These are phyloP conservation scores for Agapanthus africanus DNA, from an alignment of 106 monocot species.

Conservation along the genomic window DNA sequence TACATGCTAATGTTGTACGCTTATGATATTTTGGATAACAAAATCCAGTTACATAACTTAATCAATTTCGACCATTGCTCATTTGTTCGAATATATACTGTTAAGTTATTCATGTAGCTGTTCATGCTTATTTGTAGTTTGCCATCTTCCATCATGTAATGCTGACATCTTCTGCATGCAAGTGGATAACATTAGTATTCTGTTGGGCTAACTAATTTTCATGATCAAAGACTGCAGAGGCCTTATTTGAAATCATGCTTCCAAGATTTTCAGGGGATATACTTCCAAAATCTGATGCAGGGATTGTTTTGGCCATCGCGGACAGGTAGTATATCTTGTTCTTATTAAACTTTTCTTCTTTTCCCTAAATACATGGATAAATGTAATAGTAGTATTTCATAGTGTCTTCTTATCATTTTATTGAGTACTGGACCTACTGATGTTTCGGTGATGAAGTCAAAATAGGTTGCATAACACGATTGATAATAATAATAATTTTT, in stretches of 20 bases:
- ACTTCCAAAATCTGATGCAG: constrained; percentile 87
- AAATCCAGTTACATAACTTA: background rate
- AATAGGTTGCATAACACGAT: background rate
- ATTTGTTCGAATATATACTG: background rate
- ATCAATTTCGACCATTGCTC: background rate
- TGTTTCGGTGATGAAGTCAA: background rate
- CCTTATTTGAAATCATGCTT: constrained; percentile 82
- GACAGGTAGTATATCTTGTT: constrained; percentile 50
- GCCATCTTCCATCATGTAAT: too few relatives aligned
- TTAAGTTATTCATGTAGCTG: background rate
- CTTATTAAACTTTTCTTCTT: background rate
- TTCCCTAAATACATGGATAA: background rate
- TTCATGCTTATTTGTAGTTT: background rate
- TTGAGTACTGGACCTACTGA: too few relatives aligned
- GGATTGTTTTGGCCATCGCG: constrained; percentile 71
- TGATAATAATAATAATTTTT: too few relatives aligned
- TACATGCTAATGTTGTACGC: background rate
- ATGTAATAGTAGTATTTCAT: background rate
- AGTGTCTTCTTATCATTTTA: background rate
- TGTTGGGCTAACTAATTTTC: constrained; percentile 7
- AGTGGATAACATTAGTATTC: background rate
- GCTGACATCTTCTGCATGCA: background rate
- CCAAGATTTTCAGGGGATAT: constrained; percentile 91
- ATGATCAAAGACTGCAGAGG: constrained; percentile 74
- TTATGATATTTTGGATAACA: background rate